Conservation (phyloP, 2,329 filamentous ascomycete genomes). For the Monosporascus cannonballus region DNA sequence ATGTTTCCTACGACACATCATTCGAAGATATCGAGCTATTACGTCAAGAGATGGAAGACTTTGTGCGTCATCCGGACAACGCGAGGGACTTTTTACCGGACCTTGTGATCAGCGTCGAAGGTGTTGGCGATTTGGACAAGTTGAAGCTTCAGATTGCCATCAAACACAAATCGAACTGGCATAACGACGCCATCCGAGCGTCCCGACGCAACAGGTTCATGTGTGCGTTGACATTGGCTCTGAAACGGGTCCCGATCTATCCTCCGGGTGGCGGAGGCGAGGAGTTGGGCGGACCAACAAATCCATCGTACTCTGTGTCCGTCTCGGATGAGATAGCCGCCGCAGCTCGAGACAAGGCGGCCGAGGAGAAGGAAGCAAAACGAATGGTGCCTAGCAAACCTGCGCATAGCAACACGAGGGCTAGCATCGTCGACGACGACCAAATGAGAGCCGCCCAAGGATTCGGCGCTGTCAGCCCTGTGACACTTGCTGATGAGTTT, state of each 20-base stretch:
- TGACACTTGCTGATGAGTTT: conserved; percentile 31
- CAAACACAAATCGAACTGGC: conserved; percentile 89
- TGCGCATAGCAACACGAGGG: conserved; percentile 10
- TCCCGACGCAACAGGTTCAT: conserved; percentile 91
- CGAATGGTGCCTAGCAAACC: conserved; percentile 54
- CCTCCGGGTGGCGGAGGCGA: conserved; percentile 68
- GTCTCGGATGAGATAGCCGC: conserved; percentile 64
- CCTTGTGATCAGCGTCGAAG: conserved; percentile 68
- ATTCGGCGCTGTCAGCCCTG: conserved; percentile 35
- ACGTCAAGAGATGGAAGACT: conserved; percentile 75
- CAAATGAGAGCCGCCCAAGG: conserved; percentile 41
- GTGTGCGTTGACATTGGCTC: conserved; percentile 79
- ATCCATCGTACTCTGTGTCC: conserved; percentile 75
- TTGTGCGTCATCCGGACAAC: conserved; percentile 80
- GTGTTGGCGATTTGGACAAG: conserved; percentile 83
- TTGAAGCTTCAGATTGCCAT: conserved; percentile 77
- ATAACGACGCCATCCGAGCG: conserved; percentile 76
- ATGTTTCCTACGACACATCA: conserved; percentile 76
- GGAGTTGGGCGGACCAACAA: conserved; percentile 57
- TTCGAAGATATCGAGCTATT: conserved; percentile 88
- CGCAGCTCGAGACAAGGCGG: conserved; percentile 54
- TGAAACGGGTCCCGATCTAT: conserved; percentile 83
- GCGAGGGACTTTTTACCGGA: conserved; percentile 85
- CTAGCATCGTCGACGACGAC: conserved; percentile 21
- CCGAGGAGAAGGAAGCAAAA: conserved; percentile 54